Conservation (phyloP, 352 stramenopile genomes). For the Thraustochytrium striatum region DNA sequence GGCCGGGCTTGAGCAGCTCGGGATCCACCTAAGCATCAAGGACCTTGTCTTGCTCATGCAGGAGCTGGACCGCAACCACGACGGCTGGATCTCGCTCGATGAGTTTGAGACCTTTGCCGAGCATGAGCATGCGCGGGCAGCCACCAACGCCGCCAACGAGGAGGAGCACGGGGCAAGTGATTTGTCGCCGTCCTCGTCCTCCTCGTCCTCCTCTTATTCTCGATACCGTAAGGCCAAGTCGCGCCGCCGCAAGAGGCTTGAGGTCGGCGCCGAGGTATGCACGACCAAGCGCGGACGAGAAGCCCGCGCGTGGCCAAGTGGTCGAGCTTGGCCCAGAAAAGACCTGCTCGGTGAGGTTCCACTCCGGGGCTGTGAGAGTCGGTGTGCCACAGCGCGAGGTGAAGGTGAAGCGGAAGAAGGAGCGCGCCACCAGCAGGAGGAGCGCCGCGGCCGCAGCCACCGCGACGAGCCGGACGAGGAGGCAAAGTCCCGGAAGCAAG, state of each 20-base stretch:
- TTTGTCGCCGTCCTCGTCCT: background rate
- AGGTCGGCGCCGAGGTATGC: background rate
- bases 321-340: too few relatives aligned
- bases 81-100: background rate
- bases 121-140: background rate
- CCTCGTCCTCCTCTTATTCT: background rate
- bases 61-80: slow-evolving; percentile 11
- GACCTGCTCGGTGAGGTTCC: background rate
- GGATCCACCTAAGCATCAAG: slow-evolving; percentile 3
- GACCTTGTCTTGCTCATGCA: slow-evolving; percentile 29
- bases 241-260: background rate
- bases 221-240: background rate
- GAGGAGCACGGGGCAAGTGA: background rate
- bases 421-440: background rate
- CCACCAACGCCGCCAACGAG: background rate
- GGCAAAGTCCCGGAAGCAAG: background rate
- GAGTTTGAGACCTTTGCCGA: slow-evolving; percentile 10
- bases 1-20: slow-evolving; percentile 23
- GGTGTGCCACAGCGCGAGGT: background rate
- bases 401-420: background rate
- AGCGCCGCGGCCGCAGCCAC: background rate
- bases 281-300: too few relatives aligned
- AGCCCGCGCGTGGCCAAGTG: too few relatives aligned
- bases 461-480: background rate
- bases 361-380: background rate